phyloP scores from a whole-genome alignment of 139 green algal genomes.

The Coelastrella sp. region DNA sequence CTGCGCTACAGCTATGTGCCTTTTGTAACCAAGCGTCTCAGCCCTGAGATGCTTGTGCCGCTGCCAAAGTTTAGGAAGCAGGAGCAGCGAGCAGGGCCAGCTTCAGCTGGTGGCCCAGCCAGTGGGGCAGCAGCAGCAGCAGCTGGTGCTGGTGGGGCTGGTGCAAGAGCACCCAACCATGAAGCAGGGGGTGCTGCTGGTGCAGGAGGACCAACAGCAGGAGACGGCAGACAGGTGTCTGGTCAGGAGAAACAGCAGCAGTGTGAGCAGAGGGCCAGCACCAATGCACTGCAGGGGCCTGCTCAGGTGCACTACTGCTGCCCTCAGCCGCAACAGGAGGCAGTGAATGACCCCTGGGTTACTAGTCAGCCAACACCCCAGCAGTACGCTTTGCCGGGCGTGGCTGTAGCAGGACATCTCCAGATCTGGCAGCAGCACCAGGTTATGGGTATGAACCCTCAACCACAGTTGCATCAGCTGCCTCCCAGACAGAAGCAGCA shows the following conservation, averaged over 20 bases:
- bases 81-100: background rate
- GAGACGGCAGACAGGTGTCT: no score
- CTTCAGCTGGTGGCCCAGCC: background rate
- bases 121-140: conserved; percentile 23
- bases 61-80: background rate
- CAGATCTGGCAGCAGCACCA: background rate
- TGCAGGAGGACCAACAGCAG: background rate
- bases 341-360: no score
- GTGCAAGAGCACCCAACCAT: background rate
- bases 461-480: conserved; percentile 17
- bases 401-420: background rate
- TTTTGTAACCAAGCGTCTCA: conserved; percentile 7
- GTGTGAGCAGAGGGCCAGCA: no score
- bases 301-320: no score
- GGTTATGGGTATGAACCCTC: background rate
- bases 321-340: no score
- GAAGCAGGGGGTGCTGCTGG: background rate
- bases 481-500: background rate
- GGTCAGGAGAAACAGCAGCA: no score
- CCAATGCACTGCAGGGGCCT: no score
- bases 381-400: background rate
- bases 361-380: background rate
- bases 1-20: conserved; percentile 49
- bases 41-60: background rate
- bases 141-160: background rate